Base-by-base conservation (phyloP, 371 early-diverging fungal species). In the Rhizopus sp. region DNA sequence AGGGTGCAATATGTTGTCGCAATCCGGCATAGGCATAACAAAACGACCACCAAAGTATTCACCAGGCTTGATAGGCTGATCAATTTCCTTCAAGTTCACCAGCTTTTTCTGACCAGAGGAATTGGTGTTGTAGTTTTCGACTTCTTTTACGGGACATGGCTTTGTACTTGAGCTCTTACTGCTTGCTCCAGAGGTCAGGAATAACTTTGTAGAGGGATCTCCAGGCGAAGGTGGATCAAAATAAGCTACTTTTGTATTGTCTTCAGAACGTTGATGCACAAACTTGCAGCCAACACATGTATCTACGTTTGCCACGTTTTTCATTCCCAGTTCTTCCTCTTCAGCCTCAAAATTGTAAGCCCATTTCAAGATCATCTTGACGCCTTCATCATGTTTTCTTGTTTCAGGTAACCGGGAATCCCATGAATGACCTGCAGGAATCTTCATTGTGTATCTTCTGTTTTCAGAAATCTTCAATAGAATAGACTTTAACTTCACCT, bases 1-100 rank as follows among this genome's bases (percentile, higher is more conserved):
- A 0, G 76, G 73, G n/a, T 68, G 60, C 13, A 76, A 12, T 1
- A 55, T 15, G 50, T 57, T 53, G 9, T 55, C 58, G 42, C 73
- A 76, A 6, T 68, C 62, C 30, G 76, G 76, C 9, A 72, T 62
- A 35, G 76, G 71, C 56, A 73, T 23, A 3, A 72, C 64, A 51
- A 76, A 76, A 7, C 70, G 62, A 16, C 76, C 76, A 12, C 61
- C 66, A 46, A 76, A 76, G 16, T 59, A 72, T 29, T 76, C 66
- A 0, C 76, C 71, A 1, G 63, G 47, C 8, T 61, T 40, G 5
- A 76, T 55, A 29, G 57, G 41, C 12, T 76, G 70, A 35, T 73
- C 62, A 10, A 76, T 38, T 13, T 61, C 55, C 23, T 72, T 72
- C 8, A 76, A 44, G 31, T 76, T 72, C 9, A 68, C 38, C 44